Conservation (phyloP, 306 rosid genomes). For the Cicer yamashitae region DNA sequence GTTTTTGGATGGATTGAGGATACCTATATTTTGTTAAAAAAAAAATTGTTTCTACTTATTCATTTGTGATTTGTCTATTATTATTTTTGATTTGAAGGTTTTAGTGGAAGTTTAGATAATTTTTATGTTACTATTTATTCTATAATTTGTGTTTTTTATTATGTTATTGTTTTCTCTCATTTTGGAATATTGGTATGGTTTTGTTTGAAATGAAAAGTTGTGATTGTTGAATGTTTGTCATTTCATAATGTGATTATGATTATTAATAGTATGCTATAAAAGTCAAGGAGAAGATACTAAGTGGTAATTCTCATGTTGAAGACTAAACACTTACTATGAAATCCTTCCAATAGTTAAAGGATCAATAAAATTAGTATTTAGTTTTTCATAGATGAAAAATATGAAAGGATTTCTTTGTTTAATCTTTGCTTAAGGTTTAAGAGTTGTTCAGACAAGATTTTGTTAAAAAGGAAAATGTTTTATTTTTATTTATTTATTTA, state of each 20-base stretch:
- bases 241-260: neutral
- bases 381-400: neutral
- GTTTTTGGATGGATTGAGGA: neutral
- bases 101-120: neutral
- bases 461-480: neutral
- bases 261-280: neutral
- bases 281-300: neutral
- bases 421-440: neutral
- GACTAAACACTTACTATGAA: neutral
- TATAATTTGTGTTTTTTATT: neutral
- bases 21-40: neutral
- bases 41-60: neutral
- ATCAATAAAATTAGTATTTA: neutral
- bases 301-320: neutral
- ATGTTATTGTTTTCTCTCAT: neutral
- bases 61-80: neutral
- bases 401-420: neutral
- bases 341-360: neutral
- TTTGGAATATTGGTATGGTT: neutral
- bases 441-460: neutral
- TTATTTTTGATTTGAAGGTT: neutral
- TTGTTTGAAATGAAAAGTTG: slow-evolving; percentile 2
- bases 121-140: neutral
- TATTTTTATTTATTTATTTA: neutral
- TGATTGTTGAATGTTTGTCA: neutral